Evolutionary conservation across 1,284 basidiomycete genomes (phyloP), one percentile per base, ranked within the genome.

Genomic region (Neonothopanus nambi): DNA sequence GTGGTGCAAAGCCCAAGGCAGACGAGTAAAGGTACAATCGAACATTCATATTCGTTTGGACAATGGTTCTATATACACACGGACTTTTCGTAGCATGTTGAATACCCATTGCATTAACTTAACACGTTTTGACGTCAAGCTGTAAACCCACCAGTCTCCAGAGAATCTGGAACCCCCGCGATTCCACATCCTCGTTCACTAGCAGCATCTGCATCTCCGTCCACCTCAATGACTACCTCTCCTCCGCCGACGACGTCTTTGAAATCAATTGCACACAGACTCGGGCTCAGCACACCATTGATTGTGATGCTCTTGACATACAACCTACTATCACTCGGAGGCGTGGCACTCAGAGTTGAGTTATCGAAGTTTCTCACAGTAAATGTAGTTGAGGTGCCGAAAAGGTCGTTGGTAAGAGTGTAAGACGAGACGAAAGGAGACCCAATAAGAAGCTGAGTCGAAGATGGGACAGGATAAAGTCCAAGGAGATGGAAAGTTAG

Each of bases 401-500:
- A 61, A 35, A 75, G 56, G 42, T 68, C 62, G 58, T 78, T 78
- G 48, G 60, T 63, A 38, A 78, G 56, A 5, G 70, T 73, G 61
- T 70, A 78, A 5, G 71, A 69, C 18, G 77, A 77, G n/a, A 80
- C 57, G 56, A 78, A 67, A 3, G 76, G 77, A 1, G 74, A 73
- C n/a, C 73, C 71, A 55, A 79, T 68, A 38, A 80, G 70, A 17
- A 77, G 64, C 59, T 80, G 77, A 5, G 64, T 71, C 2, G 77
- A 72, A 5, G 75, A 58, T 5, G 75, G 72, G 24, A 82, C 77
- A 7, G 81, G 81, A 59, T 81, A 83, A 20, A 83, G 66, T 0
- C 81, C 81, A 2, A 81, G 64, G 39, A 82, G 65, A 59, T 81
- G 79, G 70, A 81, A 82, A 3, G 68, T 64, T 5, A 81, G 71